Conservation (phyloP, 2,329 filamentous ascomycete species). For the Orbilia brochopaga region DNA sequence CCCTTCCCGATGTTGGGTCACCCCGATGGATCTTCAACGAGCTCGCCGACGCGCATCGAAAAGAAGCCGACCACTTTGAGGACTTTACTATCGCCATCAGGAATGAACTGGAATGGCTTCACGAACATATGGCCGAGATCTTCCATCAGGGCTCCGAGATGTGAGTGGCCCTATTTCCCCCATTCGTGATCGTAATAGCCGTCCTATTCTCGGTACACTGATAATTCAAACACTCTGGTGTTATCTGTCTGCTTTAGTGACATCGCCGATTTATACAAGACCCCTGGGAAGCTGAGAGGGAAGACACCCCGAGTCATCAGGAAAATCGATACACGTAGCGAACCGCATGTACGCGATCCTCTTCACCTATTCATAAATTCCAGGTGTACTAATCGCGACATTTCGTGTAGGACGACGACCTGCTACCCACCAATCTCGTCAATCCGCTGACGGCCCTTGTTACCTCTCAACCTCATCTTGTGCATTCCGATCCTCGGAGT, state of each 20-base stretch:
- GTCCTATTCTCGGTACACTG: not conserved
- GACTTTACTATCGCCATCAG: slow-evolving; percentile 91
- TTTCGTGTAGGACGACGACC: not conserved
- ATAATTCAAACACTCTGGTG: not conserved
- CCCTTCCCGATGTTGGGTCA: slow-evolving; percentile 69
- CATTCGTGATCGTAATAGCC: not conserved
- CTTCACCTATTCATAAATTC: not conserved
- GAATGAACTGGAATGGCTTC: slow-evolving; percentile 97
- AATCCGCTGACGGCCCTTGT: not conserved
- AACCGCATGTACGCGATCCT: slow-evolving; percentile 7
- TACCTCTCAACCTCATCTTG: not conserved
- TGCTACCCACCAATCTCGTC: not conserved
- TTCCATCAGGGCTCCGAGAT: slow-evolving; percentile 67
- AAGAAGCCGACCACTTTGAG: slow-evolving; percentile 81
- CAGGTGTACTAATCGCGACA: not conserved
- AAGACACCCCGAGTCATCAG: slow-evolving; percentile 77
- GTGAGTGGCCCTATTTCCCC: slow-evolving; percentile 11
- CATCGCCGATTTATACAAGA: slow-evolving; percentile 94
- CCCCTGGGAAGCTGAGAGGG: slow-evolving; percentile 79
- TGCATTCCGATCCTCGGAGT: not conserved
- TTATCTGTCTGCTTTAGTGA: slow-evolving; percentile 66
- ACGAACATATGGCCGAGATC: slow-evolving; percentile 96
- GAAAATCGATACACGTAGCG: slow-evolving; percentile 59
- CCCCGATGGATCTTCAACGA: slow-evolving; percentile 85
- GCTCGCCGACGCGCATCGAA: slow-evolving; percentile 75